Evolutionary conservation across 352 stramenopile species (phyloP).

Genomic region (Phytophthora rubi): DNA sequence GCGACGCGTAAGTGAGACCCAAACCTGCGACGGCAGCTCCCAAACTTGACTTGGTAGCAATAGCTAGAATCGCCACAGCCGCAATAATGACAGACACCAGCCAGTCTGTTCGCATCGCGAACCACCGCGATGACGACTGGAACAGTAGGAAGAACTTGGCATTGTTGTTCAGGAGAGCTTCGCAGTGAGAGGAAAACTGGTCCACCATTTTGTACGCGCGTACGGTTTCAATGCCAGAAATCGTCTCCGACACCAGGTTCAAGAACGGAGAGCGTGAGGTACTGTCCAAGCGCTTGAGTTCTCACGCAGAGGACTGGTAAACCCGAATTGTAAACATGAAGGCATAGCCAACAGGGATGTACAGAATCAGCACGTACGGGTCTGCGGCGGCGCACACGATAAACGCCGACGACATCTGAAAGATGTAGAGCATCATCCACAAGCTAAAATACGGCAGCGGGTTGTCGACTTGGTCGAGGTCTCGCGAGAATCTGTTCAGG

Average conservation of each 20-base stretch:
- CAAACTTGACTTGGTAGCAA: constrained; percentile 56
- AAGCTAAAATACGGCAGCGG: constrained; percentile 60
- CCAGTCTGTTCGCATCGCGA: constrained; percentile 92
- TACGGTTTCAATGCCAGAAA: constrained; percentile 94
- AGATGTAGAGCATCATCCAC: constrained; percentile 55
- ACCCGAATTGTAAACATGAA: constrained; percentile 58
- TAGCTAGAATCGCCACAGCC: constrained; percentile 84
- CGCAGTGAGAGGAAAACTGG: constrained; percentile 41
- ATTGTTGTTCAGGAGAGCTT: constrained; percentile 49
- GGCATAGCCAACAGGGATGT: constrained; percentile 45
- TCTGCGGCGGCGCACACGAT: constrained; percentile 55
- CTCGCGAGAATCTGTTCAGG: constrained; percentile 69
- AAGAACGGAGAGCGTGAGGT: constrained; percentile 92
- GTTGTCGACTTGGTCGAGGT: constrained; percentile 69
- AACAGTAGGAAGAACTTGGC: constrained; percentile 46
- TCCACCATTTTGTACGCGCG: constrained; percentile 69
- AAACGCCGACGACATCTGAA: constrained; percentile 45
- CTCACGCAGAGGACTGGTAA: constrained; percentile 81
- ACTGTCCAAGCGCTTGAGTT: constrained; percentile 96
- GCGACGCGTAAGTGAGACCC: constrained; percentile 43
- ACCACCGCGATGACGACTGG: constrained; percentile 81
- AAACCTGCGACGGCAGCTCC: constrained; percentile 35
- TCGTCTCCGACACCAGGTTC: constrained; percentile 91
- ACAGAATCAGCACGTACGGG: constrained; percentile 61
- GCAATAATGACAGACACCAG: constrained; percentile 87